Conservation (phyloP, 2,329 filamentous ascomycete genomes). For the Coniosporium tulheliwenetii region DNA sequence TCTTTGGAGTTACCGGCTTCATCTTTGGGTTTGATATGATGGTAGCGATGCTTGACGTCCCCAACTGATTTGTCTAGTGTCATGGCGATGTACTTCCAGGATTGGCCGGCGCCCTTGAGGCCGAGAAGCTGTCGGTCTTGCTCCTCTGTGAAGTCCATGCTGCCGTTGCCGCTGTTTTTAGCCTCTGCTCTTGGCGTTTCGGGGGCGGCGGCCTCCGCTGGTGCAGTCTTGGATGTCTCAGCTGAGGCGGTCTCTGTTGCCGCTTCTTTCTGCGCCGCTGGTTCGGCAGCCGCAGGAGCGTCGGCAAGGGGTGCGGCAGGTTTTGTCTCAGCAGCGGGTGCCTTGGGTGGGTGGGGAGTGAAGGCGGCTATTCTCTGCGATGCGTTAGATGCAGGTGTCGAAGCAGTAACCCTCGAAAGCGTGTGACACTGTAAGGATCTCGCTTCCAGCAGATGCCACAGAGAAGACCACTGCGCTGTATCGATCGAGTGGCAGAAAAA, state of each 20-base stretch:
- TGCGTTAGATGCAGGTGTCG: no score
- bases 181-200: background rate
- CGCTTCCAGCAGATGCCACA: no score
- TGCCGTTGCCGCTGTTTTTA: background rate
- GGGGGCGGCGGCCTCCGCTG: background rate
- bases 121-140: constrained; percentile 24
- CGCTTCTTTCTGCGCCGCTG: background rate
- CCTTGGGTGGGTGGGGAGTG: no score
- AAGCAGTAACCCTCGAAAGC: no score
- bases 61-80: constrained; percentile 13
- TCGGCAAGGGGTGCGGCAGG: no score
- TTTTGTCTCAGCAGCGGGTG: no score
- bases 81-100: constrained; percentile 16
- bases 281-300: no score
- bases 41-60: constrained; percentile 14
- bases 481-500: no score
- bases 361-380: no score
- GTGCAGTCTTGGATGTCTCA: background rate
- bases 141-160: constrained; percentile 15
- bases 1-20: background rate
- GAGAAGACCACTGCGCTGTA: no score
- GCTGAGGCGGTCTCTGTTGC: background rate
- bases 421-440: no score
- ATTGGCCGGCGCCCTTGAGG: constrained; percentile 14
- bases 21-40: constrained; percentile 16